Evolutionary conservation across 2,329 filamentous ascomycete genomes (phyloP), one percentile per base, ranked within the genome.

Genomic region (Dactylella cylindrospora): DNA sequence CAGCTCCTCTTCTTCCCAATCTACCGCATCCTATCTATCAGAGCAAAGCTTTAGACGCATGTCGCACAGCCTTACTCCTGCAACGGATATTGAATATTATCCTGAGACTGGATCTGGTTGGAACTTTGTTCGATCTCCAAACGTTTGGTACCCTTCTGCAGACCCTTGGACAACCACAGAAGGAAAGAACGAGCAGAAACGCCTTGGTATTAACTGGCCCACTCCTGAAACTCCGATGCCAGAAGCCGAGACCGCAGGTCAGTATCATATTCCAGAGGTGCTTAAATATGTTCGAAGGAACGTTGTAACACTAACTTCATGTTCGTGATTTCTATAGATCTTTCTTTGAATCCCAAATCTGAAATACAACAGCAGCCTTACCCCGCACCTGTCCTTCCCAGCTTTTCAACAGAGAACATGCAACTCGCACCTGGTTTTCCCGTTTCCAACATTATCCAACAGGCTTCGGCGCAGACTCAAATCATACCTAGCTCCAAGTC

Each of bases 51-150:
- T 53, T 36, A 40, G 47, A 46, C 55, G 53, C 35, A 46, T 61
- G 55, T 61, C 55, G 53, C 55, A 61, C 55, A 52, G 47, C 13
- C 13, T 61, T 6, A 61, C 55, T 61, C 55, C 55, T 53, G 55
- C 55, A 4, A 61, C 55, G 41, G 55, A 61, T 20, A 40, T 61
- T 13, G 55, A 61, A 41, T 61, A 61, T 53, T 53, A 61, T 49
- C 55, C 55, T 15, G 55, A 61, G 46, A 41, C 47, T 32, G 55
- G 47, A 15, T 53, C 55, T 40, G 45, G 59, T 40, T 64, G 59
- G 59, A 50, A 38, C 49, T 64, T 64, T 64, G 26, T 54, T 31
- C 44, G 59, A 45, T 54, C 49, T 55, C 59, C 59, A 28, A 64
- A 55, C 35, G 43, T 54, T 33, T 64, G 59, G 59, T 64, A 64